phyloP scores from a whole-genome alignment of 1,284 basidiomycete species.

The Fomitopsis betulina region DNA sequence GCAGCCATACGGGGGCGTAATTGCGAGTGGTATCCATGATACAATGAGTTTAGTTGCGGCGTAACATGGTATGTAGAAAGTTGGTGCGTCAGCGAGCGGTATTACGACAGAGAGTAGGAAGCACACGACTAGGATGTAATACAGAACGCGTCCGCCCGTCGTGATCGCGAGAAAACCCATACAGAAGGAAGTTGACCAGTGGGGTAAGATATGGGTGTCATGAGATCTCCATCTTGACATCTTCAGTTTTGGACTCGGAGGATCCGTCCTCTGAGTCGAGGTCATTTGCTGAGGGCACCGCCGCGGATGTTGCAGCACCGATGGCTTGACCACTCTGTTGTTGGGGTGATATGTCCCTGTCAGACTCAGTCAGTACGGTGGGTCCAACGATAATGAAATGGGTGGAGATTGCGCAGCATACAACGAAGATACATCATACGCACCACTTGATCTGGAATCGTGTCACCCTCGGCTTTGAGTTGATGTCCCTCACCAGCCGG shows the following conservation, averaged over 20 bases:
- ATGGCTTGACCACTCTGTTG: slow-evolving; percentile 41
- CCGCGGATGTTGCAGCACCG: slow-evolving; percentile 71
- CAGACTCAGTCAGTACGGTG: background rate
- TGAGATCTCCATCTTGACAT: background rate
- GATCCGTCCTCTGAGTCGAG: slow-evolving; percentile 37
- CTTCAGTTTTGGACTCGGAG: background rate
- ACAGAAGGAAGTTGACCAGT: background rate
- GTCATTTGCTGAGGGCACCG: slow-evolving; percentile 76
- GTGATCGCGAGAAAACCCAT: background rate
- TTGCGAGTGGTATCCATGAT: background rate
- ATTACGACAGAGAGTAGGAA: background rate
- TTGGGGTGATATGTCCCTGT: slow-evolving; percentile 66
- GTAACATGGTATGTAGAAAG: background rate
- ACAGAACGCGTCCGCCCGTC: background rate
- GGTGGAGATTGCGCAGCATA: background rate
- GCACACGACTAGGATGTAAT: background rate
- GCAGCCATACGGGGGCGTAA: no score
- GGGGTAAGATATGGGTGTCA: background rate
- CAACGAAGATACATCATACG: slow-evolving; percentile 22
- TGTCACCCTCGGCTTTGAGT: slow-evolving; percentile 91
- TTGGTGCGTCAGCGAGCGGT: background rate
- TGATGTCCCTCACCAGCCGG: slow-evolving; percentile 82
- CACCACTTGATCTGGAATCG: slow-evolving; percentile 85
- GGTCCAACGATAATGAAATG: background rate
- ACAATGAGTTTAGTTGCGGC: background rate